Evolutionary conservation across 257 asterid species (phyloP).

Genomic region (Coffea canephora): DNA sequence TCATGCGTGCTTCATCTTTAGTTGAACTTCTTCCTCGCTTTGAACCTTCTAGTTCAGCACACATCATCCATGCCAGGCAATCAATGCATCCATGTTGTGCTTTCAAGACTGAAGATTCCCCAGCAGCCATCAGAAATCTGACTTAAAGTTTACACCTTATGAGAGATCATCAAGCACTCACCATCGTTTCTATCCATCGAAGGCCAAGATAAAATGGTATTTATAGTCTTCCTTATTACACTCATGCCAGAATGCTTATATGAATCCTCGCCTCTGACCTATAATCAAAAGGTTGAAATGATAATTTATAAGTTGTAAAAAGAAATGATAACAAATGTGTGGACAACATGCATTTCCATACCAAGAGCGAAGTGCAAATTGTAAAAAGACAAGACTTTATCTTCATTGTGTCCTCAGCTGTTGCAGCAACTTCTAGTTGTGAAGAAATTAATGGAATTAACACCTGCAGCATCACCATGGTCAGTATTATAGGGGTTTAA

Average conservation of each 20-base stretch:
- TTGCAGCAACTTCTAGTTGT: conserved; percentile 55
- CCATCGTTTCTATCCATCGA: conserved; percentile 62
- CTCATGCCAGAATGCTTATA: conserved; percentile 46
- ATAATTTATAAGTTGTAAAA: background rate
- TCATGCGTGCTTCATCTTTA: conserved; percentile 11
- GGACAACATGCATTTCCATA: conserved; percentile 28
- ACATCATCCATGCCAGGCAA: conserved; percentile 76
- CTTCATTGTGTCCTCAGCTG: conserved; percentile 45
- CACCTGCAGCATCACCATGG: conserved; percentile 50
- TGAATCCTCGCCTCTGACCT: conserved; percentile 65
- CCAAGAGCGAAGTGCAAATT: conserved; percentile 79
- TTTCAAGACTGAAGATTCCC: conserved; percentile 56
- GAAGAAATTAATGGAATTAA: conserved; percentile 66
- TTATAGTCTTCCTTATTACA: conserved; percentile 47
- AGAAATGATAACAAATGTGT: background rate
- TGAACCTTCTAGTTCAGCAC: conserved; percentile 60
- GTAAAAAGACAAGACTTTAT: conserved; percentile 78
- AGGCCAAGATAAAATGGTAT: conserved; percentile 59
- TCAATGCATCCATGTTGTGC: conserved; percentile 97
- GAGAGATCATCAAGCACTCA: conserved; percentile 30
- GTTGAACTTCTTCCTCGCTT: conserved; percentile 33
- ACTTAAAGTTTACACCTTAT: background rate
- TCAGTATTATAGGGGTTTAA: conserved; percentile 13
- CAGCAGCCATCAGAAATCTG: conserved; percentile 17
- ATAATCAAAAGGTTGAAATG: conserved; percentile 10